These are phyloP conservation scores for Tremella mesenterica DNA, from an alignment of 768 basidiomycete species.

Conservation along the genomic window DNA sequence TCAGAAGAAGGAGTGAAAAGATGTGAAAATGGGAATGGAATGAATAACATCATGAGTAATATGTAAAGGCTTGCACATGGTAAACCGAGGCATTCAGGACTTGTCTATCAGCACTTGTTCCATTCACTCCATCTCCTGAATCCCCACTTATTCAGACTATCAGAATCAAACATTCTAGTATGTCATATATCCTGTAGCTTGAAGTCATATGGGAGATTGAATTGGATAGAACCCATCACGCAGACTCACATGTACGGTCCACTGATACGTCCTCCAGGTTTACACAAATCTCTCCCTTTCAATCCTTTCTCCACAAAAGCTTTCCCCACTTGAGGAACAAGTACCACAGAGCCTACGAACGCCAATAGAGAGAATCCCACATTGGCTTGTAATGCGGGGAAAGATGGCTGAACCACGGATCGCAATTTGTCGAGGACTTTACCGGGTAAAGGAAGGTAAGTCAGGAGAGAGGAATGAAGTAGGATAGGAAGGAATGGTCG, in stretches of 20 bases:
- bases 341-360: slow-evolving; percentile 62
- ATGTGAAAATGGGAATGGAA: slow-evolving; percentile 87
- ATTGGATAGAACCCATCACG: not conserved
- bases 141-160: not conserved
- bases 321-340: slow-evolving; percentile 74
- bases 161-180: not conserved
- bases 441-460: not conserved
- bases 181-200: too few relatives aligned
- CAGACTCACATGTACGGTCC: slow-evolving; percentile 34
- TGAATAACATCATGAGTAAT: slow-evolving; percentile 76
- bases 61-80: slow-evolving; percentile 85
- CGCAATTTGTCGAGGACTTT: not conserved
- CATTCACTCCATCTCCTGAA: not conserved
- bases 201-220: too few relatives aligned
- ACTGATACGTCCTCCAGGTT: slow-evolving; percentile 49
- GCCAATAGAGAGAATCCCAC: slow-evolving; percentile 78
- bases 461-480: slow-evolving; percentile 5
- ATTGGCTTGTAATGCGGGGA: slow-evolving; percentile 57
- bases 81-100: slow-evolving; percentile 89
- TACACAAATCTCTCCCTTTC: slow-evolving; percentile 78
- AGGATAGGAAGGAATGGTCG: slow-evolving; percentile 36
- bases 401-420: slow-evolving; percentile 18
- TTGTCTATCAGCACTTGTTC: slow-evolving; percentile 41
- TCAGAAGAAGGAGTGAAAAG: slow-evolving; percentile 31
- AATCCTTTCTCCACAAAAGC: slow-evolving; percentile 73